Conservation (phyloP, 257 asterid genomes). For the Gynochthodes officinalis region DNA sequence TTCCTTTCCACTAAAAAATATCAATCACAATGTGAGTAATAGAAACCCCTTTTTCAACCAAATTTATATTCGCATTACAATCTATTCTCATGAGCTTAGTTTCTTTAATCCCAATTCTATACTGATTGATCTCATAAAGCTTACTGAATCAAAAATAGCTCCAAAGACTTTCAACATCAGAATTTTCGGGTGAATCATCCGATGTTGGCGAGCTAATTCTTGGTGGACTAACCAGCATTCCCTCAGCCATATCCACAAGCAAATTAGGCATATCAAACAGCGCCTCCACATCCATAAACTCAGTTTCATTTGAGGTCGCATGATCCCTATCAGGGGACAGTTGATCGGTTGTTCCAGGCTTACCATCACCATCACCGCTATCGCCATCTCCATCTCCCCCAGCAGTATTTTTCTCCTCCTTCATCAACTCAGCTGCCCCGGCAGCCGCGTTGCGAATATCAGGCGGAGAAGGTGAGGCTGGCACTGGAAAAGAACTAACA, state of each 20-base stretch:
- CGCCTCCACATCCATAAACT: conserved; percentile 40
- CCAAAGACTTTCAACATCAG: conserved; percentile 39
- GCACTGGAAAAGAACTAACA: conserved; percentile 31
- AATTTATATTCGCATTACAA: background rate
- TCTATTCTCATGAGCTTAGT: too few relatives aligned
- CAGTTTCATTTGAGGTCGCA: background rate
- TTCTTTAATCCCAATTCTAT: too few relatives aligned
- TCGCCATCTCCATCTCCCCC: background rate
- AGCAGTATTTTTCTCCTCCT: conserved; percentile 3
- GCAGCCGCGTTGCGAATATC: conserved; percentile 53
- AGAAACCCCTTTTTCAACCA: background rate
- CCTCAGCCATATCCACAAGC: conserved; percentile 49
- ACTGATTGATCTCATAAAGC: too few relatives aligned
- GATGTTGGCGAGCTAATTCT: conserved; percentile 30
- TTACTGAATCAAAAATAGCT: conserved; percentile 21
- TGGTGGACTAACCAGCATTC: conserved; percentile 50
- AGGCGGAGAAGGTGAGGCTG: conserved; percentile 37
- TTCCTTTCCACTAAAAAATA: background rate
- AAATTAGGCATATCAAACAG: conserved; percentile 44
- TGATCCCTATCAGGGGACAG: background rate
- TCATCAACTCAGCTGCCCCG: conserved; percentile 44
- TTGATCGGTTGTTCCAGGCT: conserved; percentile 4
- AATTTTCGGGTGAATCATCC: conserved; percentile 23
- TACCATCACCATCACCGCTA: background rate
- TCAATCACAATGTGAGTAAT: background rate